Base-by-base conservation (phyloP, 371 early-diverging fungal genomes). In the Choanephora cucurbitarum region DNA sequence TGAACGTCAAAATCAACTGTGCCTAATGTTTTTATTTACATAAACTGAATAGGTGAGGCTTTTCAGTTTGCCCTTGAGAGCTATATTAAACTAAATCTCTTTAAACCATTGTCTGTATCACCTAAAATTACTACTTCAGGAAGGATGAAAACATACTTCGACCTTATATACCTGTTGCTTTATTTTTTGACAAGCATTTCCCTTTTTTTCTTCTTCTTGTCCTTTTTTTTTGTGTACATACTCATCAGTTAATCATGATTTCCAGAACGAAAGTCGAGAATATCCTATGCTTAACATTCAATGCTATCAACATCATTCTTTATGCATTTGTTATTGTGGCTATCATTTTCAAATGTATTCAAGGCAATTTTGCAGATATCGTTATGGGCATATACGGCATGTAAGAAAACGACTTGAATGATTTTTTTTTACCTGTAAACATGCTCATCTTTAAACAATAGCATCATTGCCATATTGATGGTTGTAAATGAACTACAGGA, bases 331-430 rank as follows among this genome's bases (percentile, higher is more conserved):
- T 73, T 11, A 69, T 76, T 41, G 64, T 59, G 10, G 69, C 73
- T 9, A 44, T 62, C 22, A 57, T 73, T 28, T 61, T 66, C 14
- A 72, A 76, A 61, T 68, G 71, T 10, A 61, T 70, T 5, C 21
- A 59, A 3, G 60, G 64, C 9, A 62, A 65, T 18, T 76, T 76
- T 43, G 66, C 73, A 18, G 66, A 66, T 13, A 70, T 76, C 23
- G 72, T 73, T 3, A 42, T 76, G 46, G 66, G 69, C n/a, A 76
- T 76, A 17, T 76, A 76, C 57, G 73, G 69, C 57, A 67, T 66
- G 77, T 76, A 69, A 66, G 43, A 40, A 13, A 43, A 18, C 13
- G 24, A 14, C 32, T 47, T n/a, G n/a, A 2, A 18, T 9, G 28
- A 33, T 33, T 18, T 33, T 17, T 32, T 32, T 10, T 32, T 32